Base-by-base conservation (phyloP, 108 stramenopile species). In the Nitzschia palea region DNA sequence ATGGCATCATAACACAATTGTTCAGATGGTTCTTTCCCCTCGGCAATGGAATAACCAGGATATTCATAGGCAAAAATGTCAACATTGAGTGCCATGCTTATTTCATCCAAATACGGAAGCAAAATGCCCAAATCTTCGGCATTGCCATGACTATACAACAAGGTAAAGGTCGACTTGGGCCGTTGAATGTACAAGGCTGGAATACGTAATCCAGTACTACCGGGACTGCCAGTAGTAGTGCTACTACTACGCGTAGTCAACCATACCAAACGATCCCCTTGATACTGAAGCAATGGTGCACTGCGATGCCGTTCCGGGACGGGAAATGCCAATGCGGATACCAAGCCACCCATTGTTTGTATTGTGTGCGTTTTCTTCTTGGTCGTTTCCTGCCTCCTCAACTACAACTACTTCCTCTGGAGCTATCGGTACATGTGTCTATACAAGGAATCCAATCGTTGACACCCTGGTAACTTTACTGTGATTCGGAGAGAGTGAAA, bases 51-150 rank as follows among this genome's bases (percentile, higher is more conserved):
- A 29, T 74, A 74, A 4, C 71, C 71, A 33, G 68, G 73, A 62
- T 98, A 98, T 77, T 98, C 98, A 59, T 97, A 98, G 4, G 91
- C 96, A 69, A 98, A 70, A 10, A 98, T 93, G 65, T 97, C 95
- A 10, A 93, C 95, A 42, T 86, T 65, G 6, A 91, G 65, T 1
- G 86, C 85, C 50, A 80, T 53, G 8, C 82, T 65, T 5, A 97
- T 54, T 45, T 92, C 80, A 42, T 82, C 81, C 67, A 96, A 92
- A 88, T 93, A 96, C 36, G 83, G 76, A 56, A 88, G 87, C 26
- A 86, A 89, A 80, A 95, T 89, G 4, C 93, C 94, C 10, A 97
- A 56, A 56, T 97, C 96, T 77, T 96, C 95, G 3, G 93, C 93
- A 76, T 96, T 96, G 14, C 93, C 93, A 75, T 96, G 95, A 9